These are phyloP conservation scores for Candida argentea DNA, from an alignment of 805 yeast genomes.

Conservation along the genomic window DNA sequence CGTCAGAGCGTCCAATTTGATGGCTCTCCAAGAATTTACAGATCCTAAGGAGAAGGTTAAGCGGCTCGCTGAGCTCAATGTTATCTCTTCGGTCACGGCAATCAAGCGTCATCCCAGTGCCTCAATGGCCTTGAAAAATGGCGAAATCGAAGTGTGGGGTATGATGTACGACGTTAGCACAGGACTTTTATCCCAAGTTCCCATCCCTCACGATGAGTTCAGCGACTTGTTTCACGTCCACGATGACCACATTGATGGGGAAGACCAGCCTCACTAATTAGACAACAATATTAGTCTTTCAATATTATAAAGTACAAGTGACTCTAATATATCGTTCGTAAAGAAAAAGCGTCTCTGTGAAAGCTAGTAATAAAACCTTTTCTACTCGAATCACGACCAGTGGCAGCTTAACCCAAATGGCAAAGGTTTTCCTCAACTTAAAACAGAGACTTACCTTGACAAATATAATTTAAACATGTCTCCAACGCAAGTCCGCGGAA, in stretches of 20 bases:
- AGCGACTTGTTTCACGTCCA: conserved; percentile 29
- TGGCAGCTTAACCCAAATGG: too few species aligned
- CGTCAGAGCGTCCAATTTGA: conserved; percentile 50
- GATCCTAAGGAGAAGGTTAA: conserved; percentile 47
- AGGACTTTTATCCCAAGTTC: conserved; percentile 45
- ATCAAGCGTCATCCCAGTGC: conserved; percentile 60
- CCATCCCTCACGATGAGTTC: conserved; percentile 30
- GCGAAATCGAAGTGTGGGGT: conserved; percentile 71
- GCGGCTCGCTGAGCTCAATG: conserved; percentile 66
- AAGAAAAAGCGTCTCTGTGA: too few species aligned
- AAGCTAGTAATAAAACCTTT: too few species aligned
- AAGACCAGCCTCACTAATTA: conserved; percentile 13
- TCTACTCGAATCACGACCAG: too few species aligned
- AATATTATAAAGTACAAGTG: too few species aligned
- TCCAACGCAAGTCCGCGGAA: too few species aligned
- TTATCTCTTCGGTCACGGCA: conserved; percentile 59
- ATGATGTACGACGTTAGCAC: conserved; percentile 74
- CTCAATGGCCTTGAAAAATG: conserved; percentile 48
- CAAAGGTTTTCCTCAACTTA: too few species aligned
- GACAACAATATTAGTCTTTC: too few species aligned
- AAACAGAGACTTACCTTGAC: too few species aligned
- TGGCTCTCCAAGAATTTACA: conserved; percentile 35
- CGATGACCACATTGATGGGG: conserved; percentile 14
- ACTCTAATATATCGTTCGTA: too few species aligned
- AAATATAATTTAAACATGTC: too few species aligned